These are phyloP conservation scores for Sicyos edulis DNA, from an alignment of 306 rosid species.

Conservation along the genomic window DNA sequence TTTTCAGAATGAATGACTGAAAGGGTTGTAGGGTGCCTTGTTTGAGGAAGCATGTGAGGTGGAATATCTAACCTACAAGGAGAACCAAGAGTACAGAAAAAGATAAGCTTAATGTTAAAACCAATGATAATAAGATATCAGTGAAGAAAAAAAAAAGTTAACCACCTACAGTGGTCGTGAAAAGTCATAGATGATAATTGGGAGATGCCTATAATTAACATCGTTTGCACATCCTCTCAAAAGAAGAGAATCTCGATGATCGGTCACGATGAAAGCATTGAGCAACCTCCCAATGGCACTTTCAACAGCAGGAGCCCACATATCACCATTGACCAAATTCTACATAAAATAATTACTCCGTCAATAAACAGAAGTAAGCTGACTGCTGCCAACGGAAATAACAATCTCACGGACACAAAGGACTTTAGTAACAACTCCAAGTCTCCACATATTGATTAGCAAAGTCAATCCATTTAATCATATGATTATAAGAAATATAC, in stretches of 20 bases:
- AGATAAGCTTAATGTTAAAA: constrained; percentile 17
- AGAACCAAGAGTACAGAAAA: constrained; percentile 19
- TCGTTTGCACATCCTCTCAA: constrained; percentile 73
- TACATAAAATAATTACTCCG: constrained; percentile 29
- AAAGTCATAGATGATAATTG: constrained; percentile 80
- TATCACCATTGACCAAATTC: constrained; percentile 61
- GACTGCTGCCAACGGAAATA: neutral
- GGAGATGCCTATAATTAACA: constrained; percentile 50
- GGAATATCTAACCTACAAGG: constrained; percentile 62
- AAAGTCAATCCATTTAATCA: neutral
- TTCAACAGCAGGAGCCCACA: constrained; percentile 79
- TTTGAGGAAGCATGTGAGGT: constrained; percentile 73
- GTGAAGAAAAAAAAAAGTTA: neutral
- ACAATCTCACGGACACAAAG: constrained; percentile 7
- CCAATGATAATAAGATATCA: neutral
- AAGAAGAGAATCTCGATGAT: constrained; percentile 73
- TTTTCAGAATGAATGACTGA: constrained; percentile 62
- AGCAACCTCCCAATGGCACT: constrained; percentile 77
- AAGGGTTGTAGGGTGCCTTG: constrained; percentile 64
- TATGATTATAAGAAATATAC: neutral
- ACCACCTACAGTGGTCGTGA: constrained; percentile 61
- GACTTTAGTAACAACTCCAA: neutral
- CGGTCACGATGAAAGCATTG: constrained; percentile 81
- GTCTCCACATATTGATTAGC: neutral
- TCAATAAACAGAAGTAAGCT: neutral